Conservation (phyloP, 2,329 filamentous ascomycete species). For the Plectosphaerella plurivora region DNA sequence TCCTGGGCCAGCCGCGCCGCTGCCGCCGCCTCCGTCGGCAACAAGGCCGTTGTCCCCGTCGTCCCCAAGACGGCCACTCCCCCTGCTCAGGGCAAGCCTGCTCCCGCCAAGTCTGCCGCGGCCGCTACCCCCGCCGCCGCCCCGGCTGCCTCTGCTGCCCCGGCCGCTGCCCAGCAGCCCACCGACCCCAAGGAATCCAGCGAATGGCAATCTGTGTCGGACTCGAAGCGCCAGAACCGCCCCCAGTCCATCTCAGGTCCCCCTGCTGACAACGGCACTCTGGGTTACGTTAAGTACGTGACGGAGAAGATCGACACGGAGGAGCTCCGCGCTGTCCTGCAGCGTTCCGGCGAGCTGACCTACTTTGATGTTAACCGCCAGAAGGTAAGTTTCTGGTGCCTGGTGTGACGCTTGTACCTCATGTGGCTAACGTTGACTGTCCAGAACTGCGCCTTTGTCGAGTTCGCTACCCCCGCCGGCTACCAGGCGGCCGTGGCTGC, state of each 20-base stretch:
- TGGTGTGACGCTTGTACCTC: not conserved
- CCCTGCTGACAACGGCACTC: constrained; percentile 64
- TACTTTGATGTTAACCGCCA: constrained; percentile 75
- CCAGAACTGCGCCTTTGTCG: constrained; percentile 95
- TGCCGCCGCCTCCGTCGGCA: constrained; percentile 49
- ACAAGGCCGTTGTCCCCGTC: constrained; percentile 42
- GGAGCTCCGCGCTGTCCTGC: constrained; percentile 66
- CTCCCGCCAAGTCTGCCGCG: constrained; percentile 42
- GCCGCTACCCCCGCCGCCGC: constrained; percentile 42
- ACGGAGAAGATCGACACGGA: constrained; percentile 78
- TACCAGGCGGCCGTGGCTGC: constrained; percentile 79
- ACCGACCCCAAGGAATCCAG: constrained; percentile 42
- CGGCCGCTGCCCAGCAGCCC: constrained; percentile 29
- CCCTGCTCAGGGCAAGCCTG: constrained; percentile 45
- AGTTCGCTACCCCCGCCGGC: constrained; percentile 76
- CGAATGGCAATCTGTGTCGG: constrained; percentile 86
- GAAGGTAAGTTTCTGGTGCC: constrained; percentile 59
- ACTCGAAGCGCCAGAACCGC: constrained; percentile 80
- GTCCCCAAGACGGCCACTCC: constrained; percentile 54
- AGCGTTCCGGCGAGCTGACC: constrained; percentile 65
- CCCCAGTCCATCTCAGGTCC: constrained; percentile 59
- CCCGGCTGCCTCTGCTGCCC: constrained; percentile 27
- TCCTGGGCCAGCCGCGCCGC: constrained; percentile 70
- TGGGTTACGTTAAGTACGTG: constrained; percentile 95
- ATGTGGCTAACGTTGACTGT: not conserved